A percentile compares a stretch with the other conserved stretches of the same genome.
phyloP scores from a whole-genome alignment of 2,329 filamentous ascomycete species.

The Aspergillus sp. region DNA sequence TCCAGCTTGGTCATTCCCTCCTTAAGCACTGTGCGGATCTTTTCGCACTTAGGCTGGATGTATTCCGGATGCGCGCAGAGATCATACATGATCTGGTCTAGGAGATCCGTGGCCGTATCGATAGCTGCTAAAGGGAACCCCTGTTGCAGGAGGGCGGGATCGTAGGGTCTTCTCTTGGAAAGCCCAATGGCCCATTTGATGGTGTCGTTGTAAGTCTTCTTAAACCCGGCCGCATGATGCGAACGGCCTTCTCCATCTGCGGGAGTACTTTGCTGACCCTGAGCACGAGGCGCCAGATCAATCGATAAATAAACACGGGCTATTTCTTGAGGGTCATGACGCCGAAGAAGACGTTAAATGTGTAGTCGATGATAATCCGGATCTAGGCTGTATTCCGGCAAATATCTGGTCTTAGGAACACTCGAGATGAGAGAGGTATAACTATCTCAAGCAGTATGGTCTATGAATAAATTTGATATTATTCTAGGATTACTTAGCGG shows the following conservation, averaged over 20 bases:
- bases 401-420: conserved; percentile 2
- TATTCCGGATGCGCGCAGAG: not conserved
- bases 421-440: not conserved
- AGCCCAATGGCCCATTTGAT: not conserved
- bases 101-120: not conserved
- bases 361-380: not conserved
- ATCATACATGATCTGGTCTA: not conserved
- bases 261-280: not conserved
- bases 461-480: too few species aligned
- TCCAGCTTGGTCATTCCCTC: not conserved
- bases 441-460: too few species aligned
- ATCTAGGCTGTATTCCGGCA: not conserved
- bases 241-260: not conserved
- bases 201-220: not conserved
- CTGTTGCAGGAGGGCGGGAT: not conserved
- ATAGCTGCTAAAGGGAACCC: not conserved
- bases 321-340: not conserved
- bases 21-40: not conserved
- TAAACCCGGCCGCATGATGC: not conserved
- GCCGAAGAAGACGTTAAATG: not conserved
- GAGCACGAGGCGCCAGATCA: not conserved
- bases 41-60: not conserved
- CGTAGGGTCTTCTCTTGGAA: not conserved
- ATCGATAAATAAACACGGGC: not conserved
- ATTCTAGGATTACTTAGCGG: too few species aligned